Conservation (phyloP, 2,329 filamentous ascomycete genomes). For the Beauveria pseudobassiana region DNA sequence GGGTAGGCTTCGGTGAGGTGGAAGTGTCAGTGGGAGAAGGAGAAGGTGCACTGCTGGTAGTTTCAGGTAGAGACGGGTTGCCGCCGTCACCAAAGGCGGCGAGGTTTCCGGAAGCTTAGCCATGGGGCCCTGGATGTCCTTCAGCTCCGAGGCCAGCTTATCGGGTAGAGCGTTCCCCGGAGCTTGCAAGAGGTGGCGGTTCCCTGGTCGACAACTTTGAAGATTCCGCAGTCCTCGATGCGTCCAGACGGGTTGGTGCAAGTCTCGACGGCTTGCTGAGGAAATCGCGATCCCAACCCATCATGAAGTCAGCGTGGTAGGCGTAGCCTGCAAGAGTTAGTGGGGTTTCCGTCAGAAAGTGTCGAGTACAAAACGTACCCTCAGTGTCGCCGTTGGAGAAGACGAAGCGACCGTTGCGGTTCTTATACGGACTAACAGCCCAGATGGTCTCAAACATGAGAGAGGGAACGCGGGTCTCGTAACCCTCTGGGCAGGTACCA, state of each 20-base stretch:
- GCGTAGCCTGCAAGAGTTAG: conserved; percentile 49
- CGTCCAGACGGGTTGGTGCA: conserved; percentile 67
- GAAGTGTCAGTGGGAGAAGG: neutral
- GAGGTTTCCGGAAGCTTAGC: conserved; percentile 56
- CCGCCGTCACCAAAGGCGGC: conserved; percentile 30
- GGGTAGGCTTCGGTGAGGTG: conserved; percentile 18
- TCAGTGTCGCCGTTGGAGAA: conserved; percentile 72
- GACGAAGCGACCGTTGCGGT: conserved; percentile 60
- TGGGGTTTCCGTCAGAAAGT: neutral
- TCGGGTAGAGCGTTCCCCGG: conserved; percentile 42
- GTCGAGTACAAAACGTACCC: conserved; percentile 36
- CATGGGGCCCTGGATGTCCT: conserved; percentile 46
- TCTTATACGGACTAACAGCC: conserved; percentile 59
- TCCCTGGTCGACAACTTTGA: conserved; percentile 58
- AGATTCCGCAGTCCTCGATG: conserved; percentile 68
- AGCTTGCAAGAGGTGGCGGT: conserved; percentile 56
- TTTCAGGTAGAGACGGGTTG: conserved; percentile 9
- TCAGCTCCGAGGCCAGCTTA: conserved; percentile 43
- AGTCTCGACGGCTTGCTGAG: conserved; percentile 64
- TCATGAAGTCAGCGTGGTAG: conserved; percentile 75
- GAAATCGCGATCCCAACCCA: conserved; percentile 64
- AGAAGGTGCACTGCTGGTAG: neutral
- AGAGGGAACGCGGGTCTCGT: conserved; percentile 59
- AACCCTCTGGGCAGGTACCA: conserved; percentile 66
- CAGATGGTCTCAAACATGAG: conserved; percentile 85